Percentiles rank a stretch among this genome's conserved stretches.
Conservation (phyloP, 106 monocot genomes). For the Platanthera zijinensis region DNA sequence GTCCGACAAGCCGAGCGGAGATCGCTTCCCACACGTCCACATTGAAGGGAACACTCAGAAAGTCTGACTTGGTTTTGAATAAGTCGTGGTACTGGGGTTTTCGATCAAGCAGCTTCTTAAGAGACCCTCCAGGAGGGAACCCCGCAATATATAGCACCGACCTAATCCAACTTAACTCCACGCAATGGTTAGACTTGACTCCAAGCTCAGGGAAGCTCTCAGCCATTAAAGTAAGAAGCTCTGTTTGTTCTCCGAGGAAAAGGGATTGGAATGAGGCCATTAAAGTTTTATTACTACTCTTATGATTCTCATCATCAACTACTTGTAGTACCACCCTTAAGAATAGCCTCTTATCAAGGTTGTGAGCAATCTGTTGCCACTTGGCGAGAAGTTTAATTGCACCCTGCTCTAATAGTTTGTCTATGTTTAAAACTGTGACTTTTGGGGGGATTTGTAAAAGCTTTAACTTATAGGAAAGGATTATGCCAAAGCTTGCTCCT, state of each 20-base stretch:
- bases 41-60: background rate
- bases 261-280: no score
- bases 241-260: no score
- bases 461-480: conserved; percentile 17
- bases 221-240: no score
- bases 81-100: no score
- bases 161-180: no score
- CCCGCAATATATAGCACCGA: no score
- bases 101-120: no score
- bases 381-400: background rate
- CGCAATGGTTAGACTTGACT: no score
- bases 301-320: no score
- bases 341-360: conserved; percentile 11
- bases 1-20: conserved; percentile 5
- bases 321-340: conserved; percentile 1
- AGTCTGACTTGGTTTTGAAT: conserved; percentile 6
- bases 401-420: background rate
- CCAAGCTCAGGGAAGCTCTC: no score
- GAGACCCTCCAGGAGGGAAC: no score
- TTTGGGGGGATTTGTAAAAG: conserved; percentile 15
- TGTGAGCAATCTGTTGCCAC: conserved; percentile 20
- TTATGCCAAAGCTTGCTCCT: conserved; percentile 22
- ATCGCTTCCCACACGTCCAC: conserved; percentile 4
- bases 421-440: conserved; percentile 19
- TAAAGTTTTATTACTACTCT: no score